phyloP scores from a whole-genome alignment of 345 rosid genomes.

The Schrenkiella parvula region DNA sequence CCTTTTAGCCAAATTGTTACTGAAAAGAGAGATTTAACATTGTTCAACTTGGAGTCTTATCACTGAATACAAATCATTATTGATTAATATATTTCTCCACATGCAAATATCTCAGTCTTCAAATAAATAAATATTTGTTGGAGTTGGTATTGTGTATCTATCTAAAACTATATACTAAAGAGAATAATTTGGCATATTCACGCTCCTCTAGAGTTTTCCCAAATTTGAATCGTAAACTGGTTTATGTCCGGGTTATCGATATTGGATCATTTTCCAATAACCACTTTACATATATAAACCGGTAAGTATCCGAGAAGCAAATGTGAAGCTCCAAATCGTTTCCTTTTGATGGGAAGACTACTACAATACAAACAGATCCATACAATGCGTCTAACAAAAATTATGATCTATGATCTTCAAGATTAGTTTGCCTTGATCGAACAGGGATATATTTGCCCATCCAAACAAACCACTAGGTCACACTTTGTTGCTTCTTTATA shows the following conservation, averaged over 20 bases:
- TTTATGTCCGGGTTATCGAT: not conserved
- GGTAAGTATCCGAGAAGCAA: not conserved
- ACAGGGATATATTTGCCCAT: no score
- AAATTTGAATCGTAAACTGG: not conserved
- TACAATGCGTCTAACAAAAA: not conserved
- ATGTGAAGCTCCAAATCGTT: not conserved
- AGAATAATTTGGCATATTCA: not conserved
- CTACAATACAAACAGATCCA: not conserved
- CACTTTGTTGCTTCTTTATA: not conserved
- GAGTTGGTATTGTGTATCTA: not conserved
- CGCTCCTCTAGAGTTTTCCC: not conserved
- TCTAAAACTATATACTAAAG: not conserved
- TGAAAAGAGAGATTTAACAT: slow-evolving; percentile 17
- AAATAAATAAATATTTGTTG: not conserved
- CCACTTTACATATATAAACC: not conserved
- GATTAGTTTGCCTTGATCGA: not conserved
- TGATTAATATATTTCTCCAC: slow-evolving; percentile 1
- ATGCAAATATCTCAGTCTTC: not conserved
- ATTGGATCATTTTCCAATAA: not conserved
- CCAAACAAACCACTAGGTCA: not conserved
- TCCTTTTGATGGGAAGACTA: not conserved
- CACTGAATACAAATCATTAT: not conserved
- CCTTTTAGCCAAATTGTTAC: not conserved
- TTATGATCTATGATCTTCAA: not conserved
- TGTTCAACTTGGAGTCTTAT: slow-evolving; percentile 21